Conservation (phyloP, 176 grass and related monocot genomes). For the Phoenix roebelenii region DNA sequence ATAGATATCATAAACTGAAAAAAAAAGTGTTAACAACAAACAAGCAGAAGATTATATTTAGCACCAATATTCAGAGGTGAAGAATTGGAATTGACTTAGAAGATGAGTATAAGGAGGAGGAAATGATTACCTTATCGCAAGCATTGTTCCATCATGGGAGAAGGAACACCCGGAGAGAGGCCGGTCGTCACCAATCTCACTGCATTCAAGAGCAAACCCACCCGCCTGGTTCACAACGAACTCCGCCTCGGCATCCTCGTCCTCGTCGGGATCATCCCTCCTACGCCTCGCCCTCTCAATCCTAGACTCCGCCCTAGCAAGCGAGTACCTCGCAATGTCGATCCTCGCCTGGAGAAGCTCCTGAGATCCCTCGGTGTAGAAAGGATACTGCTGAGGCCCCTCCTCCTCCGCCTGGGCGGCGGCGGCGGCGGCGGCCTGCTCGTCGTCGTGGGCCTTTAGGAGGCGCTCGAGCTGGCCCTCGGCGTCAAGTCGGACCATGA, state of each 20-base stretch:
- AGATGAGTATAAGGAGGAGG: too few species aligned
- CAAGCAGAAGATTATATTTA: too few species aligned
- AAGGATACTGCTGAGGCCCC: constrained; percentile 58
- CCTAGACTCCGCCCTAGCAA: constrained; percentile 50
- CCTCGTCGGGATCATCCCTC: constrained; percentile 72
- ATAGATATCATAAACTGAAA: too few species aligned
- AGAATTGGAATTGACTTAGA: too few species aligned
- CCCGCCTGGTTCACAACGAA: constrained; percentile 52
- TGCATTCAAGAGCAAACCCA: constrained; percentile 70
- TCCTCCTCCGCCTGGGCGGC: constrained; percentile 25
- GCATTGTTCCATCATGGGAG: constrained; percentile 53
- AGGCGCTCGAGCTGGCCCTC: constrained; percentile 65
- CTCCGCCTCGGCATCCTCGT: constrained; percentile 63
- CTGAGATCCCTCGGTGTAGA: constrained; percentile 74
- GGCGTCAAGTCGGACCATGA: constrained; percentile 77
- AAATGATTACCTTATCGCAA: constrained; percentile 58
- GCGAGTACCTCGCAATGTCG: constrained; percentile 51
- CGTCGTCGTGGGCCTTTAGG: constrained; percentile 62
- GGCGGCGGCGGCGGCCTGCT: constrained; percentile 35
- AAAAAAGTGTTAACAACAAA: too few species aligned
- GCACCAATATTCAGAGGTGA: too few species aligned
- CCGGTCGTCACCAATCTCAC: constrained; percentile 83
- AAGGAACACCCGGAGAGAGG: constrained; percentile 85
- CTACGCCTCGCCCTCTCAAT: constrained; percentile 66
- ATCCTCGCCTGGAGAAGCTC: constrained; percentile 58